Percentiles rank a stretch among this genome's conserved stretches.
phyloP scores from a whole-genome alignment of 108 stramenopile genomes.

The Pseudonitzschia multistriata region DNA sequence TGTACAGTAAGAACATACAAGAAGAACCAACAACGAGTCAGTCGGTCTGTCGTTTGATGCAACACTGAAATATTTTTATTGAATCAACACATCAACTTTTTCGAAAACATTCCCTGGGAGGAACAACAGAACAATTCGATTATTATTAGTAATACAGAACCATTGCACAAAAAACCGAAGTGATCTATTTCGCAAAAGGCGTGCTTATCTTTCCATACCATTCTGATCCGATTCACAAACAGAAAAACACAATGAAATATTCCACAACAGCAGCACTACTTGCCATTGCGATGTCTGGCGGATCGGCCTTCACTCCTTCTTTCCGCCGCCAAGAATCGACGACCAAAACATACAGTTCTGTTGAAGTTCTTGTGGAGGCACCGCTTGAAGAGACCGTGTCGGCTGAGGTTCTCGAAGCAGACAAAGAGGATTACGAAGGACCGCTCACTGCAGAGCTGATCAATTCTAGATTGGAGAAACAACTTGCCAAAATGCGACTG shows the following conservation, averaged over 20 bases:
- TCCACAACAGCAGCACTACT: not conserved
- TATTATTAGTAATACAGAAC: too few species aligned
- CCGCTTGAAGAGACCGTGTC: not conserved
- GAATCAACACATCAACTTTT: constrained; percentile 1
- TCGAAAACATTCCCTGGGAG: not conserved
- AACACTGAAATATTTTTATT: not conserved
- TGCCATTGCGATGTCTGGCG: constrained; percentile 6
- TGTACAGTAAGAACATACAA: not conserved
- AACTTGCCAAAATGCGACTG: constrained; percentile 55
- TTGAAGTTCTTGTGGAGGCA: constrained; percentile 7
- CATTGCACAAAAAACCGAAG: too few species aligned
- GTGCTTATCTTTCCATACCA: too few species aligned
- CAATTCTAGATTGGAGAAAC: constrained; percentile 49
- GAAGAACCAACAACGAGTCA: not conserved
- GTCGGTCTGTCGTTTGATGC: not conserved
- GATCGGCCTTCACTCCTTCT: not conserved
- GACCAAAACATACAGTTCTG: not conserved
- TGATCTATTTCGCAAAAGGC: too few species aligned
- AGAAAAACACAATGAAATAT: not conserved
- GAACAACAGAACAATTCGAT: not conserved
- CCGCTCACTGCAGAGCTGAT: constrained; percentile 56
- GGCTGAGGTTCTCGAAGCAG: not conserved
- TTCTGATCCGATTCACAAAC: not conserved
- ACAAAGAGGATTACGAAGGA: constrained; percentile 24
- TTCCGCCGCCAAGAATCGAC: not conserved